A percentile compares a stretch with the other conserved stretches of the same genome.
Evolutionary conservation across 169 alveolate species (phyloP).

Genomic region (Eimeria acervulina): DNA sequence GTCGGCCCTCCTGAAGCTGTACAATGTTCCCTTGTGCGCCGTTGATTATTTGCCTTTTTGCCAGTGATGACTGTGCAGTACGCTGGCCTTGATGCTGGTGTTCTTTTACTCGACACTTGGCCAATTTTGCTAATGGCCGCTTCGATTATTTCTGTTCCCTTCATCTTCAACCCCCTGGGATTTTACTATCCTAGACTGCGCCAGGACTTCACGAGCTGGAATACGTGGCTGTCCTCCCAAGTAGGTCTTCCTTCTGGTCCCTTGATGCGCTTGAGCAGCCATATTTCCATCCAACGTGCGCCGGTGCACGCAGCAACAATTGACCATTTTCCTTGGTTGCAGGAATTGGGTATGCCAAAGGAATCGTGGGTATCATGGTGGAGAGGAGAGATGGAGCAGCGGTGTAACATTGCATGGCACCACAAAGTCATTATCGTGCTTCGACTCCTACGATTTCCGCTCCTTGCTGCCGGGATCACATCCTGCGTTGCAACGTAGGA

Average conservation of each 20-base stretch:
- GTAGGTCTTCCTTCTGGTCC: neutral
- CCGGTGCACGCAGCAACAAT: neutral
- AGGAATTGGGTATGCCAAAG: conserved; percentile 74
- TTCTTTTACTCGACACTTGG: conserved; percentile 79
- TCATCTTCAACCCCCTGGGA: conserved; percentile 81
- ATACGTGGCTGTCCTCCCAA: conserved; percentile 79
- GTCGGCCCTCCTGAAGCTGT: neutral
- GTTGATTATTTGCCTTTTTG: neutral
- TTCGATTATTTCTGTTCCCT: conserved; percentile 79
- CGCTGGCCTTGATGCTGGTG: conserved; percentile 76
- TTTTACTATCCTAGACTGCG: conserved; percentile 81
- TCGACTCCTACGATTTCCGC: conserved; percentile 75
- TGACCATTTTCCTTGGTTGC: neutral
- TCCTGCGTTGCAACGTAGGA: conserved; percentile 84
- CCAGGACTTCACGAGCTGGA: conserved; percentile 81
- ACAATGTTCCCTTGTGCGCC: neutral
- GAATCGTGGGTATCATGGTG: conserved; percentile 83
- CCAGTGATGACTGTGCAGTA: conserved; percentile 66
- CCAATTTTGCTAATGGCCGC: conserved; percentile 79
- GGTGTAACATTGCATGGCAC: conserved; percentile 82
- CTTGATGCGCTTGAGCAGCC: no score
- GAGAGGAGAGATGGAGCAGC: conserved; percentile 82
- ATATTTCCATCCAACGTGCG: neutral
- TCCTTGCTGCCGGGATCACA: conserved; percentile 78
- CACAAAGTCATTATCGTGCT: conserved; percentile 76